Base-by-base conservation (phyloP, 2,329 filamentous ascomycete genomes). In the Plectosphaerella cucumerina region DNA sequence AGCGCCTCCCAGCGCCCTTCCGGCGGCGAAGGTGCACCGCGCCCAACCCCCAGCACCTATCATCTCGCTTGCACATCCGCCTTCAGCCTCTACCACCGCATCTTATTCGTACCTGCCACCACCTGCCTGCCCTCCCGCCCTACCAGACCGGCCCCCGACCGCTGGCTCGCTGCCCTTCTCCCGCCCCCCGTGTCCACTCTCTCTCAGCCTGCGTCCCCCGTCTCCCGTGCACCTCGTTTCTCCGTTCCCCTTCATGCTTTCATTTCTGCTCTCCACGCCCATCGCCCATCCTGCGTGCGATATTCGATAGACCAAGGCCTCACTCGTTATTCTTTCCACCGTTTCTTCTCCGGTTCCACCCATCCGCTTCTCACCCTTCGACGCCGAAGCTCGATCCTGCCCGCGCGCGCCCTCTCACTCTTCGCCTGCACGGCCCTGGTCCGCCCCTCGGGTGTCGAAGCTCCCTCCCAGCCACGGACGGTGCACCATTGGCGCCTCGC, bases 51-150 rank as follows among this genome's bases (percentile, higher is more conserved):
- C 64, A 70, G 68, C 68, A 69, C 68, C 65, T 67, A 71, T 75
- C 74, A 77, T 77, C 65, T 78, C 75, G 74, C 74, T 77, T 77
- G 72, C 67, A 67, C 67, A 69, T 69, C 69, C 68, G 67, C 66
- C 66, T 66, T 73, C 70, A 74, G 73, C 71, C 69, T 72, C 68
- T 66, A 18, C 20, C 45, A 39, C 33, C 18, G 26, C n/a, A n/a
- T 35, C 42, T n/a, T 18, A n/a, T n/a, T n/a, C n/a, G n/a, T n/a
- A n/a, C n/a, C n/a, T n/a, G n/a, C n/a, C n/a, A 17, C 17, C 44
- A 17, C 44, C 26, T 31, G 22, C n/a, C 8, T 34, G 23, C 44
- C 23, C 23, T 15, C 33, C 44, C 9, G n/a, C 15, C 44, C 26
- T 34, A 14, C 15, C 35, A 39, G 15, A 39, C 35, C 35, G 17